A percentile compares a stretch with the other conserved stretches of the same genome.
Evolutionary conservation across 2,329 filamentous ascomycete species (phyloP).

Genomic region (Botrytis squamosa): DNA sequence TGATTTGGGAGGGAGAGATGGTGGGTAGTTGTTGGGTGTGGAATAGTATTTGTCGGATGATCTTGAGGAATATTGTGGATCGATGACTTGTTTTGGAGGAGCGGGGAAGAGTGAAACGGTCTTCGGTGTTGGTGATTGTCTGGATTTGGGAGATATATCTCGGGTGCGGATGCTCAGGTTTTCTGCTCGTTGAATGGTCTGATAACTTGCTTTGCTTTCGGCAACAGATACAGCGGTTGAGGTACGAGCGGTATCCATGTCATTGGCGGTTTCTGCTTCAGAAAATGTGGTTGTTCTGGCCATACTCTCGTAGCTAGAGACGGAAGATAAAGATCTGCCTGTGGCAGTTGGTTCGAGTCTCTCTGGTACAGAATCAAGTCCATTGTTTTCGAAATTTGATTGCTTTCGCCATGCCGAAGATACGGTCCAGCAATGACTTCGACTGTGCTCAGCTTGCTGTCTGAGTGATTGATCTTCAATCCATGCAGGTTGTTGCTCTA

Average conservation of each 20-base stretch:
- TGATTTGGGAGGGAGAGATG: neutral
- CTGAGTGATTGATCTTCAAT: constrained; percentile 37
- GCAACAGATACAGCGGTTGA: constrained; percentile 4
- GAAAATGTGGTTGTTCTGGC: constrained; percentile 17
- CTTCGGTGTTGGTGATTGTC: neutral
- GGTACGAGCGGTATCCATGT: neutral
- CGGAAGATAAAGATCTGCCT: neutral
- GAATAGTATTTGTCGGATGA: constrained; percentile 6
- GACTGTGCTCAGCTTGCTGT: constrained; percentile 36
- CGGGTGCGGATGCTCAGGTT: constrained; percentile 12
- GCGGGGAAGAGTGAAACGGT: constrained; percentile 13
- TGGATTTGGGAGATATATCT: neutral
- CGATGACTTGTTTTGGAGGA: constrained; percentile 6
- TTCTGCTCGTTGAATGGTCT: constrained; percentile 2
- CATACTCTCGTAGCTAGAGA: constrained; percentile 18
- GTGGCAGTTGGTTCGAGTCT: neutral
- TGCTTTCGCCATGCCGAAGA: constrained; percentile 17
- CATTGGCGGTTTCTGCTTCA: constrained; percentile 15
- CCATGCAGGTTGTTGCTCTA: constrained; percentile 58
- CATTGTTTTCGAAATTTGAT: neutral
- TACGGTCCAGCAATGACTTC: constrained; percentile 39
- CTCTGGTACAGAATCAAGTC: neutral
- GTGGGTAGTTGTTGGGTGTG: neutral
- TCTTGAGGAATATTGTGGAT: neutral
- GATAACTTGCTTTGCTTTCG: constrained; percentile 18